Evolutionary conservation across 1,284 basidiomycete species (phyloP), one percentile per base, ranked within the genome.

Genomic region (Acaromyces ingoldii): DNA sequence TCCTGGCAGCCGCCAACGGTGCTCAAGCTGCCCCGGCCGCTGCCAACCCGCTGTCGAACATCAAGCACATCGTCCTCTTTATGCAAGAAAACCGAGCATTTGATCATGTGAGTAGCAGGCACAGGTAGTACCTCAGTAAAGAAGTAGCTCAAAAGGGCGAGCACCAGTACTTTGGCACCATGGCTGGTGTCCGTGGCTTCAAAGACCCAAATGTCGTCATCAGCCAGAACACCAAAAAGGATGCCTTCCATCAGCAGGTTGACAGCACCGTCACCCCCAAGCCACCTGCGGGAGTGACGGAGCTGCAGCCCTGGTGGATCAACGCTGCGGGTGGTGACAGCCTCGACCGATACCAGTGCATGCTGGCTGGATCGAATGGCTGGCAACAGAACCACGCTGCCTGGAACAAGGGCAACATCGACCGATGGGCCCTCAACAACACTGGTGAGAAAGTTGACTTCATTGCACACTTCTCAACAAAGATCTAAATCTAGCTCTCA

Each of bases 71-170:
- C 28, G 53, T 62, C n/a, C 40, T 62, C 13, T 62, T 62, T 48
- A 71, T 71, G 68, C 68, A 71, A 45, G 67, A 70, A 52, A 70
- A 70, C 53, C 49, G 67, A n/a, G 63, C 67, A 19, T 70, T 70
- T 37, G 67, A 70, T 43, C 39, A 42, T 37, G 36, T 37, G 36
- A 37, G 36, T n/a, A 13, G 17, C 36, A 17, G 17, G 3, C 4
- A 17, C 7, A 37, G 24, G 24, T 7, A 37, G 7, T 37, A 7
- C 4, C 24, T 37, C 3, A 37, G 24, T 37, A 22, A 17, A 4
- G 24, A 17, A 22, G 17, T 37, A 37, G 24, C 7, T 4, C 24
- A 6, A 6, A n/a, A n/a, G n/a, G n/a, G n/a, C n/a, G n/a, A 13
- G 13, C 11, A 34, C 17, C 67, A 70, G 54, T 70, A 70, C 49